These are phyloP conservation scores for Pseudogymnoascus sp. DNA, from an alignment of 2,329 filamentous ascomycete species.

Conservation along the genomic window DNA sequence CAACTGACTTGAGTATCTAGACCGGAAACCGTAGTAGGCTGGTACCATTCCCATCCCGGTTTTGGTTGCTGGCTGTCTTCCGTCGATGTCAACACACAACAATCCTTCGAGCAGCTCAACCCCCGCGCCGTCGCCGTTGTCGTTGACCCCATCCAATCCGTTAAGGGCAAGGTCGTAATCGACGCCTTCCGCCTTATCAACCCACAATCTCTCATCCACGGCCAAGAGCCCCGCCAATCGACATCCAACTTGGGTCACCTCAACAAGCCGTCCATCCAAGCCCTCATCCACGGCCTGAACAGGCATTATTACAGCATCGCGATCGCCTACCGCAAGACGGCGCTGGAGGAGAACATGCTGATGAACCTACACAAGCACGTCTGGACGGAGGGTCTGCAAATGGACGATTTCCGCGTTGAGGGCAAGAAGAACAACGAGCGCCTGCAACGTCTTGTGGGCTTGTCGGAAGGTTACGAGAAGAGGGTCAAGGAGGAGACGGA, in stretches of 20 bases:
- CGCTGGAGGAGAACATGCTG: slow-evolving; percentile 97
- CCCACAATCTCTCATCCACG: slow-evolving; percentile 94
- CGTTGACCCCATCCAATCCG: slow-evolving; percentile 96
- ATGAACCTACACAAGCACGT: slow-evolving; percentile 99
- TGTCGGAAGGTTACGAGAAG: slow-evolving; percentile 97
- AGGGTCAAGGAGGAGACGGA: slow-evolving; percentile 98
- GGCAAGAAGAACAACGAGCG: slow-evolving; percentile 79
- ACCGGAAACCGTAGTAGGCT: slow-evolving; percentile 94
- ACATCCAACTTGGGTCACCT: slow-evolving; percentile 96
- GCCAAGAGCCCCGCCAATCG: slow-evolving; percentile 93
- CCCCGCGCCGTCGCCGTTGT: slow-evolving; percentile 95
- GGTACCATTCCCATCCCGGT: slow-evolving; percentile 98
- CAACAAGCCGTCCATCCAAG: slow-evolving; percentile 99
- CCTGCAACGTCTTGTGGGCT: slow-evolving; percentile 75
- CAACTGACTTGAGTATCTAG: slow-evolving; percentile 37
- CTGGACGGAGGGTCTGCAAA: slow-evolving; percentile 94
- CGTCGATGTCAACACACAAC: slow-evolving; percentile 98
- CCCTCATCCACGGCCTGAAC: slow-evolving; percentile 95
- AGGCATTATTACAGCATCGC: slow-evolving; percentile 98
- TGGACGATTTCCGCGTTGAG: slow-evolving; percentile 89
- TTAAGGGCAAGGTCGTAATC: slow-evolving; percentile 99
- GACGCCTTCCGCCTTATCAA: slow-evolving; percentile 98
- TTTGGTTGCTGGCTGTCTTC: slow-evolving; percentile 99
- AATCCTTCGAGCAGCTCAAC: slow-evolving; percentile 98
- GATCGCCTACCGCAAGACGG: slow-evolving; percentile 97